Evolutionary conservation across 345 rosid species (phyloP).

Genomic region (Populus davidiana): DNA sequence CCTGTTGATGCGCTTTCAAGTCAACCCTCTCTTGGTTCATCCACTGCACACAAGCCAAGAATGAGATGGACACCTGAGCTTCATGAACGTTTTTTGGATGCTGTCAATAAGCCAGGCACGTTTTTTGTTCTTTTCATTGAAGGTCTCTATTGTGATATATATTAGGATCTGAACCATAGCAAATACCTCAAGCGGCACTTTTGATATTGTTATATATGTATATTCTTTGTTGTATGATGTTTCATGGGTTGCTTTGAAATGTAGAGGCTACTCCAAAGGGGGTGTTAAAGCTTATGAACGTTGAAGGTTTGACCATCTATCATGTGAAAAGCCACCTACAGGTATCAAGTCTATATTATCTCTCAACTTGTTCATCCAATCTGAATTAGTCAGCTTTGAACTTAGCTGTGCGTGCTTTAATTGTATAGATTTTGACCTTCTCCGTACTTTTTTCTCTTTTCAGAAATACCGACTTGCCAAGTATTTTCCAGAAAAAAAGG

Average conservation of each 20-base stretch:
- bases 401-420: too few species aligned
- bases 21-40: constrained; percentile 42
- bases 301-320: constrained; percentile 83
- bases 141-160: not conserved
- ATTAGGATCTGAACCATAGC: not conserved
- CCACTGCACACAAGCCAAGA: constrained; percentile 61
- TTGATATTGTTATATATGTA: not conserved
- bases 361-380: not conserved
- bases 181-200: not conserved
- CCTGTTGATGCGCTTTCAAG: constrained; percentile 37
- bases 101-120: constrained; percentile 38
- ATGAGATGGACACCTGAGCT: constrained; percentile 97
- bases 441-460: constrained; percentile 3
- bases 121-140: not conserved
- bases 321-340: constrained; percentile 95
- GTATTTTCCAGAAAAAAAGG: constrained; percentile 81
- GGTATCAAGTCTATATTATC: constrained; percentile 40
- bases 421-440: not conserved
- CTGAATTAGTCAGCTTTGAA: too few species aligned
- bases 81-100: constrained; percentile 64
- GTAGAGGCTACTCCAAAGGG: constrained; percentile 93
- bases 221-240: not conserved
- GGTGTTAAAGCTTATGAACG: constrained; percentile 85
- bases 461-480: constrained; percentile 95
- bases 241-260: constrained; percentile 25